phyloP scores from a whole-genome alignment of 208 protist genomes.

The Wallacemonas sp. region DNA sequence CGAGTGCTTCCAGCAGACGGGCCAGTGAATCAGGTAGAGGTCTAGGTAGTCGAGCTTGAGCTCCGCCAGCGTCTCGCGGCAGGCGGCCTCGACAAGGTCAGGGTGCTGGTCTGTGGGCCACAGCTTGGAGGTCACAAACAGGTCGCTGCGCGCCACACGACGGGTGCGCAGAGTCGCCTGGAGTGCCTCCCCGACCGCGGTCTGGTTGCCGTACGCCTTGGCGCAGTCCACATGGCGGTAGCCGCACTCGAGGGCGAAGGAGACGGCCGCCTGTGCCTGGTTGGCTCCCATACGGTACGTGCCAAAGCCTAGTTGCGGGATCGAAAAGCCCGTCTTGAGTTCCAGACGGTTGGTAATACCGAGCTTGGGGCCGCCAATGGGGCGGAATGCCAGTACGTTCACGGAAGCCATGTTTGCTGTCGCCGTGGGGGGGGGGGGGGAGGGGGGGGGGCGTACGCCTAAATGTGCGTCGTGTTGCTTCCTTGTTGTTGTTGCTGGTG shows the following conservation, averaged over 20 bases:
- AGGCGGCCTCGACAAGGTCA: slow-evolving; percentile 85
- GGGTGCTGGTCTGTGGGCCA: slow-evolving; percentile 94
- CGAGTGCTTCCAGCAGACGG: slow-evolving; percentile 78
- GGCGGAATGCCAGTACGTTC: slow-evolving; percentile 27
- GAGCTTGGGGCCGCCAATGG: slow-evolving; percentile 42
- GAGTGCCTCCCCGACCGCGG: slow-evolving; percentile 84
- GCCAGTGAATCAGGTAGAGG: slow-evolving; percentile 94
- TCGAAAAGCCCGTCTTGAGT: slow-evolving; percentile 52
- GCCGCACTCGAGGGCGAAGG: slow-evolving; percentile 71
- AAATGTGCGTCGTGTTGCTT: no score
- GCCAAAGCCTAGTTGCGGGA: slow-evolving; percentile 90
- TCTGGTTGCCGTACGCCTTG: slow-evolving; percentile 92
- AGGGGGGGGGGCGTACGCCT: no score
- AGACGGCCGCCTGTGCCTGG: slow-evolving; percentile 51
- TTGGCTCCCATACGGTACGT: slow-evolving; percentile 74
- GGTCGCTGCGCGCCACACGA: slow-evolving; percentile 76
- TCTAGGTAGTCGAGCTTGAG: slow-evolving; percentile 91
- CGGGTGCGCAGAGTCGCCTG: slow-evolving; percentile 38
- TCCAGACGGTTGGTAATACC: slow-evolving; percentile 35
- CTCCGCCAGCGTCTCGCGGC: slow-evolving; percentile 73
- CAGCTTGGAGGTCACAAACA: slow-evolving; percentile 95
- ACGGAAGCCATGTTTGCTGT: slow-evolving; percentile 1
- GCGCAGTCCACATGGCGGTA: slow-evolving; percentile 93
- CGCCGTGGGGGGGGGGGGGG: no score
- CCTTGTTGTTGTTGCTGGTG: no score